Conservation (phyloP, 2,329 filamentous ascomycete genomes). For the Blumeriella jaapii region DNA sequence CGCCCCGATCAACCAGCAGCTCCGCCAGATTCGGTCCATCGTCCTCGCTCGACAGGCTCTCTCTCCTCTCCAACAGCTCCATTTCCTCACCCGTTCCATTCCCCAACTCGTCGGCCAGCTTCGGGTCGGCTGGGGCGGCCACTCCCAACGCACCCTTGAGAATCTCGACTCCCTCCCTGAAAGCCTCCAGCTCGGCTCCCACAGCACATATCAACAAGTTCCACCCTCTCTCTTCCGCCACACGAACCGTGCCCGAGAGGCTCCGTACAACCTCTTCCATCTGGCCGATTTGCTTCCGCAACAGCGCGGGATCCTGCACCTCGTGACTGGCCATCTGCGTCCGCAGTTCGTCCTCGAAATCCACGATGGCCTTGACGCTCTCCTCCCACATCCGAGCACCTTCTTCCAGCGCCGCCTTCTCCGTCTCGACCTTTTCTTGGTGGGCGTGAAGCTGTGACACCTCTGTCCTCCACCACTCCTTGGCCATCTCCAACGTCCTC, state of each 20-base stretch:
- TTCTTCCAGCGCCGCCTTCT: slow-evolving; percentile 54
- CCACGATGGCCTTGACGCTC: slow-evolving; percentile 44
- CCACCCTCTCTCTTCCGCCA: slow-evolving; percentile 54
- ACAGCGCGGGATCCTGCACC: slow-evolving; percentile 31
- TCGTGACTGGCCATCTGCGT: slow-evolving; percentile 37
- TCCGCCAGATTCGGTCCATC: slow-evolving; percentile 21
- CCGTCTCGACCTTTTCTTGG: slow-evolving; percentile 44
- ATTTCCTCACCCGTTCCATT: slow-evolving; percentile 8
- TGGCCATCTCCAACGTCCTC: slow-evolving; percentile 59
- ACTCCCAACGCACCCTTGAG: slow-evolving; percentile 32
- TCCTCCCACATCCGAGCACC: slow-evolving; percentile 57
- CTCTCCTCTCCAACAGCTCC: slow-evolving; percentile 2
- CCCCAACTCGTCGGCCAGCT: background rate
- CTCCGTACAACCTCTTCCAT: slow-evolving; percentile 45
- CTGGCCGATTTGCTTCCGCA: slow-evolving; percentile 35
- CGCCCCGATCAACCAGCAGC: slow-evolving; percentile 18
- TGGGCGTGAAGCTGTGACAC: slow-evolving; percentile 42
- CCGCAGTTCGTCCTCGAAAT: slow-evolving; percentile 55
- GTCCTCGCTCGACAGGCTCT: slow-evolving; percentile 15
- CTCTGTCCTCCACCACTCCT: slow-evolving; percentile 58
- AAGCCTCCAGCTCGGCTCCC: slow-evolving; percentile 60
- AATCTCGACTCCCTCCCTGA: slow-evolving; percentile 47
- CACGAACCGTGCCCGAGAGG: slow-evolving; percentile 41
- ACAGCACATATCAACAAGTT: slow-evolving; percentile 66
- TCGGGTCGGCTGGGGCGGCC: background rate